Evolutionary conservation across 2,329 filamentous ascomycete genomes (phyloP), one percentile per base, ranked within the genome.

Genomic region (Sporothrix luriei): DNA sequence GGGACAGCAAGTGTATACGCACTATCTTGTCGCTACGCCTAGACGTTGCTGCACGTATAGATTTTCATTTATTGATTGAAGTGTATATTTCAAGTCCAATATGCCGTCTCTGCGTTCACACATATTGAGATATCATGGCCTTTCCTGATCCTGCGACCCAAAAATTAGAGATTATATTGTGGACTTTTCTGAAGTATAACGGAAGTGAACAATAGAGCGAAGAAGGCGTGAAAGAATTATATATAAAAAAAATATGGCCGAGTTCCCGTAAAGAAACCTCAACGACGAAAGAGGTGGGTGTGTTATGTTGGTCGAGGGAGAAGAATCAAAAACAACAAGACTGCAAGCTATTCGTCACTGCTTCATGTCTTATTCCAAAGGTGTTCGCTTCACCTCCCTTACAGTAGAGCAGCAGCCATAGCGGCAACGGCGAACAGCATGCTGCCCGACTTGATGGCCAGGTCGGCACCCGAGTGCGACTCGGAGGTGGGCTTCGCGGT

Each of bases 371-470:
- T 11, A 13, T n/a, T 65, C 16, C 29, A 2, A 16, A 16, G 43
- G 13, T 19, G 13, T 33, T 33, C 24, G 55, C 10, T 29, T 51
- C 46, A 16, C 9, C 29, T 46, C 48, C 10, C 51, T 73, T 75
- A 79, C 62, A 79, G 72, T 14, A 78, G 68, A 65, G 75, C 77
- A 33, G 74, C 77, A 33, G 77, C 73, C n/a, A 75, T 75, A 52
- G 75, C 78, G 10, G 76, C 77, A 33, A 78, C 75, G 14, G 74
- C 77, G 16, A 75, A 76, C 51, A 79, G 67, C 38, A 78, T 65
- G 48, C 76, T 73, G 61, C 77, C 77, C 1, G 76, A 76, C 69
- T 76, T 74, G 21, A 78, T 57, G n/a, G 69, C 74, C 33, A 77
- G 72, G 59, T 75, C 74, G 7, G 74, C 75, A n/a, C 74, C 75